Evolutionary conservation across 345 rosid species (phyloP), one percentile per base, ranked within the genome.

Genomic region (Pistacia vera): DNA sequence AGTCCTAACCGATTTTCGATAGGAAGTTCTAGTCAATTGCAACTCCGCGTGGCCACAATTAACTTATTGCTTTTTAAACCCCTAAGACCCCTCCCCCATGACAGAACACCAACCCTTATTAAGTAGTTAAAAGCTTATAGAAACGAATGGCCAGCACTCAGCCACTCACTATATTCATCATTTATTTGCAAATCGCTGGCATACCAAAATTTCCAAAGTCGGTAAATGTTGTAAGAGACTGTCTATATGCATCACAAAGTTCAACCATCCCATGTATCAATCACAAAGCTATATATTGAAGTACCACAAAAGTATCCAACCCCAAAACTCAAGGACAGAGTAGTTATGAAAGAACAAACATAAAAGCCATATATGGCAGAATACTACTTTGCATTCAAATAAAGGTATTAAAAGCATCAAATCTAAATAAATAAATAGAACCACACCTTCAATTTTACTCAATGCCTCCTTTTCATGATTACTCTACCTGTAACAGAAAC

Each of bases 361-460:
- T 54, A 54, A 54, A 16, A 16, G 5, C 57, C 57, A 16, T 17
- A 54, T 17, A 13, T 51, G 57, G 57, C 57, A 41, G 46, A 5
- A 41, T 41, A 41, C 46, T 41, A 41, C 8, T 41, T 8, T 41
- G 46, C 33, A 41, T 41, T 41, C 46, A 41, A 41, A 41, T 6
- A 41, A 41, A 41, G 46, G 46, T 36, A 36, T 46, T 56, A 13
- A 22, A 33, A 64, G 54, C 70, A 49, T n/a, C 36, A 68, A 55
- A 75, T 70, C 33, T 3, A 77, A 12, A 12, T 41, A 9, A 52
- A 41, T 2, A 75, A 72, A 22, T 2, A 57, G 11, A 60, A 70
- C 14, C 22, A 76, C 22, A 57, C 95, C 95, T 83, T 84, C 90
- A 60, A 68, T 20, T 75, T 82, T 88, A 75, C 84, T 85, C 16